Base-by-base conservation (phyloP, 768 basidiomycete species). In the Termitomyces eurrhizus region DNA sequence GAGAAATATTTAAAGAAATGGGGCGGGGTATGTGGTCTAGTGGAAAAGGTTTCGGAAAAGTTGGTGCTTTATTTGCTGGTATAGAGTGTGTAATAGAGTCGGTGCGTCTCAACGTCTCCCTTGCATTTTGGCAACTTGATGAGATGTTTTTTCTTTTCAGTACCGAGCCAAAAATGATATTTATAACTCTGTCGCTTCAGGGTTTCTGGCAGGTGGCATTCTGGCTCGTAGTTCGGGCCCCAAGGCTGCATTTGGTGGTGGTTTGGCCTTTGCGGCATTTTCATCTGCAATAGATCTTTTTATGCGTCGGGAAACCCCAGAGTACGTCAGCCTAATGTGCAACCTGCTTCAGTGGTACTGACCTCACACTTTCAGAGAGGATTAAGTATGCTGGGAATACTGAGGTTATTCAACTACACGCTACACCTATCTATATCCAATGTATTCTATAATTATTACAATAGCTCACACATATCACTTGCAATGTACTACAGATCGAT, bases 121-220 rank as follows among this genome's bases (percentile, higher is more conserved):
- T 45, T 14, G 21, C 13, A 14, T 12, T 18, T 41, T 32, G 18
- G 13, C 41, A 33, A 33, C 12, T 7, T 55, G 41, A 55, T 14
- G 4, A 18, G 12, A 44, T 21, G 18, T 4, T 13, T 45, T 42
- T 59, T 26, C 18, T 42, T 59, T 26, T 16, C 62, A 97, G 95
- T 98, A 97, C 74, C 93, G 96, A 49, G 95, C 93, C 9, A 94
- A 88, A 75, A 95, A 97, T 69, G 96, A 98, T 72, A 92, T 98
- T 66, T 88, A 86, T 58, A 98, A 98, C 71, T 90, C 93, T 11
- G 83, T 93, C 18, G 83, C 87, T 13, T 89, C 92, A 7, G 96
- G 96, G 1, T 93, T 96, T 71, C 71, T 95, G 4, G 85, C 94
- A 3, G 96, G 96, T 33, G 94, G 90, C 41, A 78, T 97, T 21